These are phyloP conservation scores for Lobulomyces angularis DNA, from an alignment of 192 early-diverging fungal genomes.

Conservation along the genomic window DNA sequence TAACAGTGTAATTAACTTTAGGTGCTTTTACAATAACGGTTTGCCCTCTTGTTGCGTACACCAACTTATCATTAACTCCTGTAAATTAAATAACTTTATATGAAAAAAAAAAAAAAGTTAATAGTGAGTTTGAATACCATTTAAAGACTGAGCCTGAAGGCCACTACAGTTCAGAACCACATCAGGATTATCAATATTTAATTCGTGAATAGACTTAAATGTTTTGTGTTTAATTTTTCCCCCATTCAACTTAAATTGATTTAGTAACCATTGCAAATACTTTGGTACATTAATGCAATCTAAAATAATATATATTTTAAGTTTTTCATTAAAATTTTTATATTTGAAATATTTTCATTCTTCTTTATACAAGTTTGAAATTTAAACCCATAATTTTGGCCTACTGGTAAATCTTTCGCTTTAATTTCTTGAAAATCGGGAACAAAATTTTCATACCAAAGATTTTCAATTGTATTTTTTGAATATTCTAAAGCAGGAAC, in stretches of 20 bases:
- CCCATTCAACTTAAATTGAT: slow-evolving; percentile 37
- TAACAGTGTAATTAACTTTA: slow-evolving; percentile 50
- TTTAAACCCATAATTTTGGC: too few relatives aligned
- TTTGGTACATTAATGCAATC: slow-evolving; percentile 49
- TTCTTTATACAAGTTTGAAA: too few relatives aligned
- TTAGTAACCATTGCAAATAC: slow-evolving; percentile 53
- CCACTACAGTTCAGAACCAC: slow-evolving; percentile 75
- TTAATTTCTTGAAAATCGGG: too few relatives aligned
- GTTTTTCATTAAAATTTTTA: too few relatives aligned
- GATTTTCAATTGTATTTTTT: too few relatives aligned
- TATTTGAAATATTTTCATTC: too few relatives aligned
- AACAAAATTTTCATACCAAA: too few relatives aligned
- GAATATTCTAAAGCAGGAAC: too few relatives aligned
- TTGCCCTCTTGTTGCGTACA: slow-evolving; percentile 74
- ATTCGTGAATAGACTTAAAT: slow-evolving; percentile 7
- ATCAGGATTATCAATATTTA: slow-evolving; percentile 20
- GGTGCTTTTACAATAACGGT: slow-evolving; percentile 63
- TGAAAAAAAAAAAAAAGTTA: background rate
- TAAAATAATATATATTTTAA: too few relatives aligned
- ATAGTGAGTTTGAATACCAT: slow-evolving; percentile 1
- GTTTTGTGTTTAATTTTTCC: slow-evolving; percentile 25
- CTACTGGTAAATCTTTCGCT: too few relatives aligned
- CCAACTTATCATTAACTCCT: slow-evolving; percentile 51
- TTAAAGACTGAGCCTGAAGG: slow-evolving; percentile 24
- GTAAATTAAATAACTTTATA: slow-evolving; percentile 4